Percentiles rank a stretch among this genome's conserved stretches.
Conservation (phyloP, 108 stramenopile species). For the Aurantiochytrium sp. region DNA sequence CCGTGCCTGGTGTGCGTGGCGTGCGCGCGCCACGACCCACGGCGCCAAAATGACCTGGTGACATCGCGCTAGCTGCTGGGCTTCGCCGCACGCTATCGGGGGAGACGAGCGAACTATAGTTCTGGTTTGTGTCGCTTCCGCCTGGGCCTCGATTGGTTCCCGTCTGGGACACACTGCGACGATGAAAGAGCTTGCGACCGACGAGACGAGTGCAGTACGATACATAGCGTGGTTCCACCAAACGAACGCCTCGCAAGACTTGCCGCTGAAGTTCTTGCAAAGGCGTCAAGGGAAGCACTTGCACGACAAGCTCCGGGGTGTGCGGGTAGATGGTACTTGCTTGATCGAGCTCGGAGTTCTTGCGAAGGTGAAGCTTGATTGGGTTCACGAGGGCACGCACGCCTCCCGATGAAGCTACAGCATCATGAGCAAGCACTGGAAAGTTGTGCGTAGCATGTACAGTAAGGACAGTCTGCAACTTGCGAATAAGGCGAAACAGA, state of each 20-base stretch:
- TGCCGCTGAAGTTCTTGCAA: neutral
- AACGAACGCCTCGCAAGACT: neutral
- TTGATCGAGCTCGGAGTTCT: neutral
- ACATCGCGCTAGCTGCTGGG: neutral
- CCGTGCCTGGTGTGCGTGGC: neutral
- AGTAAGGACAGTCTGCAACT: neutral
- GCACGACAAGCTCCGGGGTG: neutral
- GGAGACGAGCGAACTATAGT: neutral
- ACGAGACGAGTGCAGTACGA: neutral
- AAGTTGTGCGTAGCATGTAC: conserved; percentile 6
- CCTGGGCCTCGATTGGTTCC: neutral
- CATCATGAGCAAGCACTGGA: neutral
- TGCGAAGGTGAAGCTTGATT: neutral
- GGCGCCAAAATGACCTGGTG: neutral
- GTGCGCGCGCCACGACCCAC: neutral
- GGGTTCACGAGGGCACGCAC: neutral
- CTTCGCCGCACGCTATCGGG: neutral
- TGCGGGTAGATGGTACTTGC: neutral
- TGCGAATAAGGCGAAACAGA: neutral
- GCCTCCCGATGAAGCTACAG: neutral
- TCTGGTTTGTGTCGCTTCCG: too few species aligned
- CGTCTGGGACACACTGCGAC: neutral
- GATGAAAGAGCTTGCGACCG: conserved; percentile 8
- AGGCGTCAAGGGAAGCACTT: neutral
- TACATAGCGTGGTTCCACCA: neutral